Conservation (phyloP, 2,329 filamentous ascomycete genomes). For the Byssothecium circinans region DNA sequence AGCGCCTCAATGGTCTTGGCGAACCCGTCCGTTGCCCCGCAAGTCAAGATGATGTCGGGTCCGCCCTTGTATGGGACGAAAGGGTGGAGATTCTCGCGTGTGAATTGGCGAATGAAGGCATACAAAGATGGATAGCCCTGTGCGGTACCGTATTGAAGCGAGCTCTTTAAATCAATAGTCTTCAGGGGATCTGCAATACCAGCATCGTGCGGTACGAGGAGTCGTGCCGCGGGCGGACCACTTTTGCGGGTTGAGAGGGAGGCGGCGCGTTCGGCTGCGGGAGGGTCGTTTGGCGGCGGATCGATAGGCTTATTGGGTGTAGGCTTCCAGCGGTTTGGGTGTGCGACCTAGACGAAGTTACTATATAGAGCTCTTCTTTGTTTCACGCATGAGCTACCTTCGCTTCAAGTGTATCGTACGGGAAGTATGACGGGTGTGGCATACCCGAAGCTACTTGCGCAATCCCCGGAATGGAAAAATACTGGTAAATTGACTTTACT, state of each 20-base stretch:
- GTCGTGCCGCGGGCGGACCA: conserved; percentile 48
- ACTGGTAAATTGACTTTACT: conserved; percentile 85
- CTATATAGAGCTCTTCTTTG: background rate
- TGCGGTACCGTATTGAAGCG: conserved; percentile 84
- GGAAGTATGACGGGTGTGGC: conserved; percentile 80
- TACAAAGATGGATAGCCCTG: conserved; percentile 79
- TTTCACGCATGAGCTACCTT: conserved; percentile 41
- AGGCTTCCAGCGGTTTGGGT: conserved; percentile 72
- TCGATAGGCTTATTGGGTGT: conserved; percentile 64
- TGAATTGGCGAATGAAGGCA: conserved; percentile 77
- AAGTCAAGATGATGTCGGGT: conserved; percentile 76
- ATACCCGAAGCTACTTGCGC: conserved; percentile 68
- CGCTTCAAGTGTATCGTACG: conserved; percentile 87
- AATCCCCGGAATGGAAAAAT: conserved; percentile 67
- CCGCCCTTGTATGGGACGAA: conserved; percentile 76
- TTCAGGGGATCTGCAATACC: conserved; percentile 60
- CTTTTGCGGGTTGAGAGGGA: conserved; percentile 23
- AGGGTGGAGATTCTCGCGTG: conserved; percentile 74
- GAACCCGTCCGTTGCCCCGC: conserved; percentile 84
- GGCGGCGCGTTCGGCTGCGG: conserved; percentile 30
- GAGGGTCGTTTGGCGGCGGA: conserved; percentile 36
- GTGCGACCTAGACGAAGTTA: conserved; percentile 54
- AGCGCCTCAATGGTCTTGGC: conserved; percentile 75
- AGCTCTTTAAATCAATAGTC: conserved; percentile 79
- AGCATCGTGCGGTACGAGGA: conserved; percentile 72